Evolutionary conservation across 2,329 filamentous ascomycete genomes (phyloP).

Genomic region (Fusarium temperatum): DNA sequence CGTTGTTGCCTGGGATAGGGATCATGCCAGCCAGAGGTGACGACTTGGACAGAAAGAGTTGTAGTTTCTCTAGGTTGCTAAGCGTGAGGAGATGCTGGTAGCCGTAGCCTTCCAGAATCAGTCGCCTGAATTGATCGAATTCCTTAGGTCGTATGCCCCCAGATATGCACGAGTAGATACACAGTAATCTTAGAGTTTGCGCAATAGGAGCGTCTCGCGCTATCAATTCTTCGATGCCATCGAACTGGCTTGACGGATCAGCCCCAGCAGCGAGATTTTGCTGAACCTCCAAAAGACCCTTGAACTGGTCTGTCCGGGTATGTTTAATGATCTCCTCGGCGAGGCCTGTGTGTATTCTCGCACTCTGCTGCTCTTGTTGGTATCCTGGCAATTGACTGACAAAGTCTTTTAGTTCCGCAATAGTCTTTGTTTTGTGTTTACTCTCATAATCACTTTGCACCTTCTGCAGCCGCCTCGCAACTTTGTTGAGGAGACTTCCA

Average conservation of each 20-base stretch:
- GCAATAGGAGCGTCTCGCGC: conserved; percentile 82
- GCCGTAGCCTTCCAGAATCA: conserved; percentile 91
- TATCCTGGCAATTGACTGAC: conserved; percentile 93
- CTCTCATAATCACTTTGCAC: conserved; percentile 92
- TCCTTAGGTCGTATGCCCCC: conserved; percentile 90
- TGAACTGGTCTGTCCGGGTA: conserved; percentile 89
- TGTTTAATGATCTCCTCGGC: conserved; percentile 96
- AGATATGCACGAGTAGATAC: conserved; percentile 89
- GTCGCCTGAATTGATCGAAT: conserved; percentile 86
- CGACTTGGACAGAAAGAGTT: conserved; percentile 80
- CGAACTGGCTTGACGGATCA: conserved; percentile 88
- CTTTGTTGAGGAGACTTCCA: conserved; percentile 86
- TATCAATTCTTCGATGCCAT: conserved; percentile 94
- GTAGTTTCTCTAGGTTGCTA: conserved; percentile 86
- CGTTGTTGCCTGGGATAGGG: conserved; percentile 70
- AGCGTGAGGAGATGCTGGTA: conserved; percentile 95
- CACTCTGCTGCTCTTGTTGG: conserved; percentile 89
- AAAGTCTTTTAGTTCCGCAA: conserved; percentile 91
- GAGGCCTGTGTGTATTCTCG: conserved; percentile 91
- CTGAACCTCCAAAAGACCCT: conserved; percentile 88
- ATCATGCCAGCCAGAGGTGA: conserved; percentile 84
- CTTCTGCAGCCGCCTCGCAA: conserved; percentile 82
- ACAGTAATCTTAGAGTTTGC: conserved; percentile 86
- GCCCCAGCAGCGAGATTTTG: conserved; percentile 93
- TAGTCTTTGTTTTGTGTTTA: conserved; percentile 85